Evolutionary conservation across 2,329 filamentous ascomycete genomes (phyloP), one percentile per base, ranked within the genome.

Genomic region (Neonectria punicea): DNA sequence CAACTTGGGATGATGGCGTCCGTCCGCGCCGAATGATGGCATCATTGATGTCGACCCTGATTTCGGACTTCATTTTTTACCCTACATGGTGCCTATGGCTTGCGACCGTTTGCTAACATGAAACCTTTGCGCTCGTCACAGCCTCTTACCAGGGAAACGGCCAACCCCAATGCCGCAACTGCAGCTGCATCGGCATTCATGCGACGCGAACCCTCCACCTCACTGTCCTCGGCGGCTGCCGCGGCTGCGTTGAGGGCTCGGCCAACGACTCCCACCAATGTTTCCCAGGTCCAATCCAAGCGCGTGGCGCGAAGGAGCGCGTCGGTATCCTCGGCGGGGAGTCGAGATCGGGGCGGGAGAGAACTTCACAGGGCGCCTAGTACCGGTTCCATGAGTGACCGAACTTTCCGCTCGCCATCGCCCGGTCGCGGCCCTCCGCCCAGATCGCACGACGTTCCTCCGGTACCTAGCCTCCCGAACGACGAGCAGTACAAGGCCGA

Each of bases 251-350:
- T 98, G 63, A 90, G 91, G 75, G 92, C 91, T 50, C 89, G 92
- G 71, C 90, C 93, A 10, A 90, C 90, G 56, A 90, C 92, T 2
- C 94, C 93, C 22, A 95, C 90, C 56, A 90, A 90, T 71, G 91
- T 97, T 61, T 91, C 89, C 77, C 89, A 93, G 75, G 89, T 97
- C 49, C 92, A 97, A 79, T 97, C 95, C 6, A 97, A 95, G 83
- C 92, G 94, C 75, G 94, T 92, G 76, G 79, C 89, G 65, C 89
- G 93, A 72, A 89, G 94, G 67, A 89, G 86, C 78, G 85, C 86
- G 56, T 97, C 94, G 1, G 80, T 87, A 46, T 92, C 92, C 2
- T 95, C 93, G 5, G 83, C 87, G 53, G 85, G 83, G 39, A 88
- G 86, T 68, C 81, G 79, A 53, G 79, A 81, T 43, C 72, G 79